Base-by-base conservation (phyloP, 1,284 basidiomycete species). In the Ustilago tritici region DNA sequence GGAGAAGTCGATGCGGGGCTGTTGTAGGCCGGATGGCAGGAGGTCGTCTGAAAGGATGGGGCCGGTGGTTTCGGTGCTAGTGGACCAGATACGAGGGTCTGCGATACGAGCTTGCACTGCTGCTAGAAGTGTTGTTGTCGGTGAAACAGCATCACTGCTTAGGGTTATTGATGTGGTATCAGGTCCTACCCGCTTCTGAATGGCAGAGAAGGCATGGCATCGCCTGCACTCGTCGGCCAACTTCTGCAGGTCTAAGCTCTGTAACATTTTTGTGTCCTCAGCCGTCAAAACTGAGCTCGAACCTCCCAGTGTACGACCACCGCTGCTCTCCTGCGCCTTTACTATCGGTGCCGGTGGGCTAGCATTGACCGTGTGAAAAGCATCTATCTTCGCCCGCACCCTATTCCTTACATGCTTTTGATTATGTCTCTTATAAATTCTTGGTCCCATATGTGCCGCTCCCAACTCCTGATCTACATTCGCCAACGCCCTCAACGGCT, bases 401-500 rank as follows among this genome's bases (percentile, higher is more conserved):
- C 52, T 52, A 40, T 68, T 65, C 19, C 61, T 49, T 2, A 72
- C 74, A 38, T 72, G 70, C 19, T 69, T 72, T 63, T 72, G 74
- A 34, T 77, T 77, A 38, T 72, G 71, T 43, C 76, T 35, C 38
- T 61, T 61, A 38, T 78, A 78, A 41, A 78, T 78, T 38, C 76
- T 63, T 0, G 76, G 76, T 7, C 76, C 76, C 63, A 78, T 73
- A 52, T 78, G 76, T 14, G 76, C 76, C 4, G 70, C 70, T 0
- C 76, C 70, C 40, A 78, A 34, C 56, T 73, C 76, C 38, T 70
- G 56, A 41, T 78, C 76, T n/a, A 70, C 55, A n/a, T 70, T 66
- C 1, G 71, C 62, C 10, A 78, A 61, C 65, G 71, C 67, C 8
- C 56, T 56, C 32, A 78, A 23, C 11, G 76, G 76, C 38, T 78